These are phyloP conservation scores for Trametes cingulata DNA, from an alignment of 768 basidiomycete species.

Conservation along the genomic window DNA sequence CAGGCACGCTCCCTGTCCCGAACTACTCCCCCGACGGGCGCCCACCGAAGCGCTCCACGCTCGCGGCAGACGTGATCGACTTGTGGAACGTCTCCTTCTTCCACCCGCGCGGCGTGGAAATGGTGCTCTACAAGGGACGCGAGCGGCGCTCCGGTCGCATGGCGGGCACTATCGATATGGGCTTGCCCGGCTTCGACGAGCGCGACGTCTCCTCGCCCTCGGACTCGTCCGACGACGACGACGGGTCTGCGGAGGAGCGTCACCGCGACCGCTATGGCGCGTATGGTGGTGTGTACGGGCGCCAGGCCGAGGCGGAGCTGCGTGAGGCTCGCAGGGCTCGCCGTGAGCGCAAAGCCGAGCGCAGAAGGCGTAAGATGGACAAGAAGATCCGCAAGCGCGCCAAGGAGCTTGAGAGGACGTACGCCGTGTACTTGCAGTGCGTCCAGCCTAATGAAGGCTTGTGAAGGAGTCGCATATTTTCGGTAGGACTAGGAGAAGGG, in stretches of 20 bases:
- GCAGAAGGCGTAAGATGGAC: conserved; percentile 61
- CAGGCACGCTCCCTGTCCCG: conserved; percentile 70
- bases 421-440: conserved; percentile 60
- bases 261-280: conserved; percentile 27
- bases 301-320: conserved; percentile 43
- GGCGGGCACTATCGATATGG: conserved; percentile 54
- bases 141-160: conserved; percentile 72
- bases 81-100: conserved; percentile 83
- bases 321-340: conserved; percentile 53
- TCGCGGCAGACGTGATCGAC: conserved; percentile 72
- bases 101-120: conserved; percentile 70
- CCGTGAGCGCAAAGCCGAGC: conserved; percentile 56
- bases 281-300: conserved; percentile 44
- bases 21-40: conserved; percentile 47
- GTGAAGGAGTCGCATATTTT: no score
- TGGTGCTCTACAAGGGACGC: conserved; percentile 77
- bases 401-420: conserved; percentile 61
- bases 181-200: conserved; percentile 50
- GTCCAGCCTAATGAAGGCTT: conserved; percentile 34
- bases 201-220: conserved; percentile 43
- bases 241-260: conserved; percentile 40
- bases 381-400: conserved; percentile 61
- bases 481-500: no score
- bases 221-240: conserved; percentile 40
- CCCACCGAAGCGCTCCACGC: conserved; percentile 55